Evolutionary conservation across 176 grass and related monocot species (phyloP), one percentile per base, ranked within the genome.

Genomic region (Oryza glumipatula): DNA sequence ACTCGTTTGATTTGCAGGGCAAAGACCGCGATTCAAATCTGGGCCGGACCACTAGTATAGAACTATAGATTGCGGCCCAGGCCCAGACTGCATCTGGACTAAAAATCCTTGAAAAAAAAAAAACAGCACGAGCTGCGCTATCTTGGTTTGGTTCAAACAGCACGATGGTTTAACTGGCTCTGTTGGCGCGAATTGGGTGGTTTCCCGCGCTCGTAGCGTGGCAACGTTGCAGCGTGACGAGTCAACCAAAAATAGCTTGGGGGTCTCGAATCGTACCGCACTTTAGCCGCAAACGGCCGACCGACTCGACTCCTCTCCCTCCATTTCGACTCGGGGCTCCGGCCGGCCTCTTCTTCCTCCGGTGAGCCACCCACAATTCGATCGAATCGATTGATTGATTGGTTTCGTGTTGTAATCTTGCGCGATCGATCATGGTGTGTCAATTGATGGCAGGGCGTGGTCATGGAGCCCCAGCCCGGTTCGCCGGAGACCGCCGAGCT

Each of bases 191-290:
- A 46, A 49, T 82, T 71, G 71, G 21, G 66, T 76, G 84, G 84
- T 46, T 19, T 65, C 38, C 88, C 84, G 88, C 36, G 47, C 28
- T 70, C 63, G 74, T 90, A 68, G 88, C 68, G 21, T 38, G 12
- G 41, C 13, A 41, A 67, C 5, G 47, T 68, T 48, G 80, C 61
- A 60, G 54, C 26, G 82, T 49, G 60, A 68, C 56, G 74, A 86
- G 74, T 80, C 70, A 76, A 75, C 89, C 84, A 87, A 84, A 90
- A 80, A 87, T 90, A 90, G 88, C 6, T 9, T 1, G 16, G 32
- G 36, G 32, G 36, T 14, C 65, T 48, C 30, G 30, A 32, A 32
- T 32, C 12, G 60, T 21, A 16, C 70, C 70, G 70, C 67, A 35
- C 9, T 80, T 72, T 89, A 66, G 72, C 77, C 63, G 77, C 73